Conservation (phyloP, 2,329 filamentous ascomycete species). For the Trematosphaeria pertusa region DNA sequence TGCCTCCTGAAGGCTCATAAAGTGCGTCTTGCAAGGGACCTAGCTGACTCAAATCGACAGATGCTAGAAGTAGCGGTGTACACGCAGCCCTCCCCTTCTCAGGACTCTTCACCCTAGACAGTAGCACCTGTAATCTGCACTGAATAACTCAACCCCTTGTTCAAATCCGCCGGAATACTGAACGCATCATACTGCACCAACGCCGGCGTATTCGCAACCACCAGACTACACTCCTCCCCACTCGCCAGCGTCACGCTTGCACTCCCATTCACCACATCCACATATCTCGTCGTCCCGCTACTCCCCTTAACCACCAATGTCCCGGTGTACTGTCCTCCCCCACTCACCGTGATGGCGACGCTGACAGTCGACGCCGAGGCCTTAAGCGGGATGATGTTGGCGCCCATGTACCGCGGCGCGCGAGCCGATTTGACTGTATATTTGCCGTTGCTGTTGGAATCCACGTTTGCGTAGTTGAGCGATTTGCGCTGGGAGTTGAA, state of each 20-base stretch:
- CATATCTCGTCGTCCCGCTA: constrained; percentile 47
- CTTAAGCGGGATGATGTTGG: constrained; percentile 57
- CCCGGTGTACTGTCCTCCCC: constrained; percentile 16
- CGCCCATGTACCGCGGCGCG: constrained; percentile 58
- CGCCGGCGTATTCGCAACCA: constrained; percentile 58
- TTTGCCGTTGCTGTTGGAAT: constrained; percentile 41
- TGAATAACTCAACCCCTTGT: constrained; percentile 23
- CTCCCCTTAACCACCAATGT: constrained; percentile 47
- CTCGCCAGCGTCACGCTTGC: constrained; percentile 7
- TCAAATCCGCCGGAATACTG: constrained; percentile 19
- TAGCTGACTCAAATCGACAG: too few species aligned
- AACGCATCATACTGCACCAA: constrained; percentile 53
- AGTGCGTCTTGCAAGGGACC: too few species aligned
- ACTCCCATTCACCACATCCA: constrained; percentile 30
- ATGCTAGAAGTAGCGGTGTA: too few species aligned
- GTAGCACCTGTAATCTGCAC: constrained; percentile 29
- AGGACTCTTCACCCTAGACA: constrained; percentile 13
- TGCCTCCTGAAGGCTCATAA: too few species aligned
- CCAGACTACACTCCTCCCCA: constrained; percentile 34
- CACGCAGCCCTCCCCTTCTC: too few species aligned
- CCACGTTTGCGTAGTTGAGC: constrained; percentile 55
- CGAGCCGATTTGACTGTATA: constrained; percentile 55
- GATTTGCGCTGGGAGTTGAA: constrained; percentile 47
- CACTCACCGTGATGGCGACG: constrained; percentile 49
- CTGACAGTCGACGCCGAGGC: constrained; percentile 38